These are phyloP conservation scores for Luvunga scandens DNA, from an alignment of 345 rosid genomes.

Conservation along the genomic window DNA sequence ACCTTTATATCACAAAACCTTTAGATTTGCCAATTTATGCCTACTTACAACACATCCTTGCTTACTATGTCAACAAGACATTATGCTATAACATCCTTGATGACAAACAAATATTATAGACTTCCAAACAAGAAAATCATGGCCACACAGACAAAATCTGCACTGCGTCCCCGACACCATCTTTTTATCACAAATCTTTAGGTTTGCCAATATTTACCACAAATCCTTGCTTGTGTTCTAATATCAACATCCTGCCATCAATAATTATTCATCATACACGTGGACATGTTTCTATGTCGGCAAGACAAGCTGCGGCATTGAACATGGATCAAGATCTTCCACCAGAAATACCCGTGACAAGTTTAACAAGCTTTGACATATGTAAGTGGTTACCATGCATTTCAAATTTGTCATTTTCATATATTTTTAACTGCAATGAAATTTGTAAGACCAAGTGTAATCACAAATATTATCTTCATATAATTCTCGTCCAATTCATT, in stretches of 20 bases:
- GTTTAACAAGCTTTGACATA: not conserved
- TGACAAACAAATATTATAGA: not conserved
- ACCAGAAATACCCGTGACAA: not conserved
- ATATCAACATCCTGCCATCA: not conserved
- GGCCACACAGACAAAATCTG: not conserved
- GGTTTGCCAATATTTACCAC: not conserved
- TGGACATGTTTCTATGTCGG: not conserved
- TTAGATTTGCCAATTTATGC: not conserved
- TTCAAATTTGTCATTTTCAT: not conserved
- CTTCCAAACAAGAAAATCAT: not conserved
- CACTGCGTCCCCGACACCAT: not conserved
- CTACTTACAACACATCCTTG: not conserved
- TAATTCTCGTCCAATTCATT: not conserved
- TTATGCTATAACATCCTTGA: not conserved
- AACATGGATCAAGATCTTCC: not conserved
- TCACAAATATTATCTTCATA: not conserved
- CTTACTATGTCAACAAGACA: not conserved
- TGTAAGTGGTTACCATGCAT: not conserved
- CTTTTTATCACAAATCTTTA: not conserved
- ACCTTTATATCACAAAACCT: not conserved
- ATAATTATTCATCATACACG: not conserved
- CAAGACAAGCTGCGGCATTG: not conserved
- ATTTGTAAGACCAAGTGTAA: not conserved
- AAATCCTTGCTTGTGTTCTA: not conserved
- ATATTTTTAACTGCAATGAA: not conserved